phyloP scores from a whole-genome alignment of 345 rosid species.

The Eucalyptus paniculata region DNA sequence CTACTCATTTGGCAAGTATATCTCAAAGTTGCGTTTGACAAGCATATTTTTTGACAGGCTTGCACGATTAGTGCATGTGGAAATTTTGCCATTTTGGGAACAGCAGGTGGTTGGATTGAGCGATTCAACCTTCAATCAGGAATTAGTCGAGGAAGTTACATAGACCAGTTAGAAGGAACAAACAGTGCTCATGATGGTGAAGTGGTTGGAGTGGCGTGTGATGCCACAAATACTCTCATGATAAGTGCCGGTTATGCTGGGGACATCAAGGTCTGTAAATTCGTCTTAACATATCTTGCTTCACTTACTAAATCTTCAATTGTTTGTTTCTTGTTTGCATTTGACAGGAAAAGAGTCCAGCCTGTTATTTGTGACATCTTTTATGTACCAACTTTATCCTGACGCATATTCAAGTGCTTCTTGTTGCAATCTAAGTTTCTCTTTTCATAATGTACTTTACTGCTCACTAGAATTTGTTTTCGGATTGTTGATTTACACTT shows the following conservation, averaged over 20 bases:
- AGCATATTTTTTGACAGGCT: conserved; percentile 26
- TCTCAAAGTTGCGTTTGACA: background rate
- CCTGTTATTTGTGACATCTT: background rate
- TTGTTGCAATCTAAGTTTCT: background rate
- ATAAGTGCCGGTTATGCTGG: conserved; percentile 94
- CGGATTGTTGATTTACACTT: background rate
- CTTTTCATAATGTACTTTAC: background rate
- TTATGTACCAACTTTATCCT: background rate
- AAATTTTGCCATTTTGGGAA: conserved; percentile 88
- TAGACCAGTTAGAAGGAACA: conserved; percentile 44
- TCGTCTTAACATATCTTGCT: background rate
- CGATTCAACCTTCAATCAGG: conserved; percentile 96
- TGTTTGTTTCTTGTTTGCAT: background rate
- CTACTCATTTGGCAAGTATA: background rate
- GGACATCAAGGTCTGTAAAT: conserved; percentile 54
- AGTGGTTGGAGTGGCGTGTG: conserved; percentile 92
- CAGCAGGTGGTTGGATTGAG: conserved; percentile 92
- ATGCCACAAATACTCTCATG: conserved; percentile 83
- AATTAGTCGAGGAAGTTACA: conserved; percentile 75
- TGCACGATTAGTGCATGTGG: conserved; percentile 96
- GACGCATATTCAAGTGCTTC: background rate
- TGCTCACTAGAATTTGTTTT: background rate
- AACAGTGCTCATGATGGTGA: conserved; percentile 59
- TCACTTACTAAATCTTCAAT: background rate
- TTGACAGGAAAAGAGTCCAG: background rate